Evolutionary conservation across 345 rosid genomes (phyloP).

Genomic region (Dovyalis caffra): DNA sequence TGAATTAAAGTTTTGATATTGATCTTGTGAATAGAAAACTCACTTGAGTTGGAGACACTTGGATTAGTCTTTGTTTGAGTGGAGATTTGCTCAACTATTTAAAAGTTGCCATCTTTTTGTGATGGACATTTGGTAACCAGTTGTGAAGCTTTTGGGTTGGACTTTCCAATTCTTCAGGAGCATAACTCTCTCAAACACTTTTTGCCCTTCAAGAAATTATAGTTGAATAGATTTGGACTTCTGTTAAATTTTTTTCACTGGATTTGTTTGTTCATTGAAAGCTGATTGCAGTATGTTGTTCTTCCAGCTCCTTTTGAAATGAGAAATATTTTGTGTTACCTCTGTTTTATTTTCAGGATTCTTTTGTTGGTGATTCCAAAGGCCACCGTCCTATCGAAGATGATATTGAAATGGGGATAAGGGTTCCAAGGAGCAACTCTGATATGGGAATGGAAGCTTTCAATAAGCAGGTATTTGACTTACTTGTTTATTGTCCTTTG

Average conservation of each 20-base stretch:
- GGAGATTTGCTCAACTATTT: background rate
- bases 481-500: background rate
- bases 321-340: background rate
- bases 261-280: background rate
- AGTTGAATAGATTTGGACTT: background rate
- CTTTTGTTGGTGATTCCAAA: conserved; percentile 41
- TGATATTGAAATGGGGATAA: conserved; percentile 66
- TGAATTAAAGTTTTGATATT: background rate
- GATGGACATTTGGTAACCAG: background rate
- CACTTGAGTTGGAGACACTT: no score
- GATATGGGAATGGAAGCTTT: conserved; percentile 68
- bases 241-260: background rate
- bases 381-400: conserved; percentile 27
- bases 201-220: background rate
- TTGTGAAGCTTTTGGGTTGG: background rate
- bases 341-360: conserved; percentile 40
- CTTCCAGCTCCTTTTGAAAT: background rate
- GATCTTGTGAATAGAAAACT: background rate
- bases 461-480: conserved; percentile 51
- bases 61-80: no score
- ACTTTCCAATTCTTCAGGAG: background rate
- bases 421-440: conserved; percentile 38
- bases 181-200: background rate
- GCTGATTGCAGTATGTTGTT: background rate
- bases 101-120: background rate